Evolutionary conservation across 805 yeast species (phyloP).

Genomic region (Saccharomycopsis fodiens): DNA sequence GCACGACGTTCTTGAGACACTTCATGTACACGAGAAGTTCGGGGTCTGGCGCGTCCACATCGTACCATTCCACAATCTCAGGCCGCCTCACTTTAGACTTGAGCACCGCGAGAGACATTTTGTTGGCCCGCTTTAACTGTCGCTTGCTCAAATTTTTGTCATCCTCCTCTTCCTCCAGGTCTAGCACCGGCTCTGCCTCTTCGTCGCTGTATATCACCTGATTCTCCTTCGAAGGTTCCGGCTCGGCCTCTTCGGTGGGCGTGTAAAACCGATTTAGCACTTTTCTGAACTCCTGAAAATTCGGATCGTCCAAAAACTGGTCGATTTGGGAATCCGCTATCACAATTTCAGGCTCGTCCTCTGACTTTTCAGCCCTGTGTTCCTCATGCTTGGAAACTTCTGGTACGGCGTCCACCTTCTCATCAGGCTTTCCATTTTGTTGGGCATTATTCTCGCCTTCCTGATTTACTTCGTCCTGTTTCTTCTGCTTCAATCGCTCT

Average conservation of each 20-base stretch:
- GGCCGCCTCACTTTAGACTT: constrained; percentile 59
- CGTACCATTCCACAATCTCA: constrained; percentile 77
- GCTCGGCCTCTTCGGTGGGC: constrained; percentile 14
- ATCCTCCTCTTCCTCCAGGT: constrained; percentile 21
- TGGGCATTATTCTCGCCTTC: not conserved
- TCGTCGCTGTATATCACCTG: constrained; percentile 21
- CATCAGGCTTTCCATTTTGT: constrained; percentile 4
- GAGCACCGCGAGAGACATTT: constrained; percentile 59
- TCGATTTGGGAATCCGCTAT: constrained; percentile 24
- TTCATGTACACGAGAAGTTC: constrained; percentile 56
- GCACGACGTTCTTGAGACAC: constrained; percentile 55
- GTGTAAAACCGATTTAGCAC: constrained; percentile 32
- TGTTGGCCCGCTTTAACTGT: constrained; percentile 43
- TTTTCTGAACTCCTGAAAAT: constrained; percentile 28
- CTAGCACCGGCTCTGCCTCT: constrained; percentile 21
- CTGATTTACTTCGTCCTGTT: constrained; percentile 16
- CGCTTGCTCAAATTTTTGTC: constrained; percentile 34
- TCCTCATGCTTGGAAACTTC: too few species aligned
- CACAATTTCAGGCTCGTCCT: constrained; percentile 29
- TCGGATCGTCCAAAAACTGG: constrained; percentile 25
- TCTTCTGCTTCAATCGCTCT: constrained; percentile 35
- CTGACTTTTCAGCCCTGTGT: too few species aligned
- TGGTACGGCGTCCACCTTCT: not conserved
- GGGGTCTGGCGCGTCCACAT: constrained; percentile 81
- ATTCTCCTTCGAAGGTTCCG: constrained; percentile 20